These are phyloP conservation scores for Pichia cephalocereana DNA, from an alignment of 805 yeast genomes.

Conservation along the genomic window DNA sequence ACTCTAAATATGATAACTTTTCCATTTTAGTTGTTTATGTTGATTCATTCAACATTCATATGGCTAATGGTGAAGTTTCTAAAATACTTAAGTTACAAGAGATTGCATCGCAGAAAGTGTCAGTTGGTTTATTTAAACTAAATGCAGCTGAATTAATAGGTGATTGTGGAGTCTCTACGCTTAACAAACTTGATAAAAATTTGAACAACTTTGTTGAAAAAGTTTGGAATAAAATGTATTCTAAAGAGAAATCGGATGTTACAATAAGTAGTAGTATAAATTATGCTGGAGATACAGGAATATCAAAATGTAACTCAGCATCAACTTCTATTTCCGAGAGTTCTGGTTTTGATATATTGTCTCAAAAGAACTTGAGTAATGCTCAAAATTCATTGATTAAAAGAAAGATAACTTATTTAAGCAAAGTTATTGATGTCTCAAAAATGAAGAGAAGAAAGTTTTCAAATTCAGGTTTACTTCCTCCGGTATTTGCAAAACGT, in stretches of 20 bases:
- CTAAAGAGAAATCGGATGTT: neutral
- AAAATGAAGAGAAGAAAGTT: neutral
- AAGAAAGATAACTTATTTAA: constrained; percentile 1
- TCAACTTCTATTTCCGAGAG: neutral
- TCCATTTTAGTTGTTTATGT: constrained; percentile 9
- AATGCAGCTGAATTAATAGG: neutral
- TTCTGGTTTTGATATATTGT: neutral
- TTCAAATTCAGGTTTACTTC: neutral
- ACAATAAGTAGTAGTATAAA: neutral
- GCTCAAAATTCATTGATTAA: neutral
- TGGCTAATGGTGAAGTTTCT: constrained; percentile 3
- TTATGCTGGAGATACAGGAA: neutral
- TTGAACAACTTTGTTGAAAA: neutral
- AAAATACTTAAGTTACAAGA: constrained; percentile 1
- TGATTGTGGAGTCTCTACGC: neutral
- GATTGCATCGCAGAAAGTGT: neutral
- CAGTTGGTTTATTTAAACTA: constrained; percentile 8
- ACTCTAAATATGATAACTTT: constrained; percentile 1
- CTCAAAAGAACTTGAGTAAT: neutral
- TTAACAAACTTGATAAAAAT: neutral
- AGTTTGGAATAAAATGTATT: constrained; percentile 1
- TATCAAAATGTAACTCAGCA: neutral
- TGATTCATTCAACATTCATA: constrained; percentile 2
- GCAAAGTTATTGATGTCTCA: neutral
- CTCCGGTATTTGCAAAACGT: neutral